phyloP scores from a whole-genome alignment of 2,329 filamentous ascomycete species.

The Aureobasidium sp. region DNA sequence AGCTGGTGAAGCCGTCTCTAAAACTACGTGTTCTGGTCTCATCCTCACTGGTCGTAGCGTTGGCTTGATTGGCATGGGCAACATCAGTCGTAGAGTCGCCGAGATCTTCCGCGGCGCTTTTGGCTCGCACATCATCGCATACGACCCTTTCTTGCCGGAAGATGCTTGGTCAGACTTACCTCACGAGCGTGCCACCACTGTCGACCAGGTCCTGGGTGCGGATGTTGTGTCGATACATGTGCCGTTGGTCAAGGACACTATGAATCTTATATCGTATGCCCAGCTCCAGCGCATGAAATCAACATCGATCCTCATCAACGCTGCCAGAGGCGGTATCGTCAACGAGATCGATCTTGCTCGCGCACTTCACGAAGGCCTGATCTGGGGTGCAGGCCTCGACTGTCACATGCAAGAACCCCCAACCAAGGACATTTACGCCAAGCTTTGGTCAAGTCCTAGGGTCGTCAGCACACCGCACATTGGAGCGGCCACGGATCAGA shows the following conservation, averaged over 20 bases:
- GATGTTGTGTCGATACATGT: conserved; percentile 33
- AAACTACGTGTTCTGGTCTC: conserved; percentile 38
- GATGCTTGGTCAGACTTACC: conserved; percentile 24
- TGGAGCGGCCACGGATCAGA: conserved; percentile 39
- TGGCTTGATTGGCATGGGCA: conserved; percentile 35
- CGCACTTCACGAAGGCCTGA: conserved; percentile 22
- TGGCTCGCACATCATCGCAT: conserved; percentile 28
- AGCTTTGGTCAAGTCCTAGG: conserved; percentile 23
- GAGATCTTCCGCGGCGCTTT: conserved; percentile 31
- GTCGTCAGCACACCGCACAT: conserved; percentile 40
- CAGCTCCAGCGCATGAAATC: conserved; percentile 27
- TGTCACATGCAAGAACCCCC: conserved; percentile 28
- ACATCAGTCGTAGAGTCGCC: conserved; percentile 31
- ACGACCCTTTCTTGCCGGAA: conserved; percentile 29
- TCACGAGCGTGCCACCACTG: conserved; percentile 23
- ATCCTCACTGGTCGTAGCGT: conserved; percentile 30
- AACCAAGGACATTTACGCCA: conserved; percentile 23
- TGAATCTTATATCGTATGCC: conserved; percentile 26
- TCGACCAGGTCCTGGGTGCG: conserved; percentile 27
- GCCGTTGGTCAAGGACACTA: conserved; percentile 27
- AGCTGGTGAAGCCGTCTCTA: conserved; percentile 28
- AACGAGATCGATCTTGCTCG: conserved; percentile 27
- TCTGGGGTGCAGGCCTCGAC: conserved; percentile 30
- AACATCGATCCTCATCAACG: conserved; percentile 29
- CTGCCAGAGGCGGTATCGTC: conserved; percentile 30